phyloP scores from a whole-genome alignment of 1,139 yeast genomes.

The Oligophagozyma castellii region DNA sequence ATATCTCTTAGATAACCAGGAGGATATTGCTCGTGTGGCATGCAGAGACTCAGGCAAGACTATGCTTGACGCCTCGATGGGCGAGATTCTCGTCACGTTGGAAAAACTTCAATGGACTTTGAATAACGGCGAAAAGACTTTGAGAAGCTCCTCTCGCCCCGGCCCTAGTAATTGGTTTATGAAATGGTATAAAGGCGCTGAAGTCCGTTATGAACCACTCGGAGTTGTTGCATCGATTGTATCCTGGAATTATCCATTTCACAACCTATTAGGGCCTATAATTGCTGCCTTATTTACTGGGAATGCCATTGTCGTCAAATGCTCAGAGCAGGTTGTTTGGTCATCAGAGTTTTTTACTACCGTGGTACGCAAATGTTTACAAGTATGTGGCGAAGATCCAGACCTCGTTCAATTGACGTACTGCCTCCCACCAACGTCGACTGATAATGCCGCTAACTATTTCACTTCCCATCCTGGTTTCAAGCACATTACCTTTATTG shows the following conservation, averaged over 20 bases:
- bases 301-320: slow-evolving; percentile 77
- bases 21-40: slow-evolving; percentile 76
- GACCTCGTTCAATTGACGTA: slow-evolving; percentile 69
- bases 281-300: slow-evolving; percentile 84
- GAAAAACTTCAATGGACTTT: slow-evolving; percentile 87
- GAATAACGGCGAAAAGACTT: slow-evolving; percentile 61
- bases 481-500: slow-evolving; percentile 84
- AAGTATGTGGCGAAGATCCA: slow-evolving; percentile 61
- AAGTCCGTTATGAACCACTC: slow-evolving; percentile 83
- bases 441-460: slow-evolving; percentile 66
- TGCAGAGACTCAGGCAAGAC: slow-evolving; percentile 96
- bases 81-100: slow-evolving; percentile 84
- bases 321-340: slow-evolving; percentile 95
- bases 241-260: slow-evolving; percentile 95
- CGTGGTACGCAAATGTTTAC: slow-evolving; percentile 57
- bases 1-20: slow-evolving; percentile 70
- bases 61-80: slow-evolving; percentile 89
- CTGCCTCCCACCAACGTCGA: slow-evolving; percentile 43
- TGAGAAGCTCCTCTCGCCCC: slow-evolving; percentile 63
- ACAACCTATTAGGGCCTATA: slow-evolving; percentile 83
- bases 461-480: slow-evolving; percentile 74
- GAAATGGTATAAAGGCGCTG: slow-evolving; percentile 69
- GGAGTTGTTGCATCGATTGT: slow-evolving; percentile 84
- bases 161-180: slow-evolving; percentile 78
- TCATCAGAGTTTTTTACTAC: slow-evolving; percentile 67